Evolutionary conservation across 345 rosid species (phyloP), one percentile per base, ranked within the genome.

Genomic region (Fremontodendron californicum): DNA sequence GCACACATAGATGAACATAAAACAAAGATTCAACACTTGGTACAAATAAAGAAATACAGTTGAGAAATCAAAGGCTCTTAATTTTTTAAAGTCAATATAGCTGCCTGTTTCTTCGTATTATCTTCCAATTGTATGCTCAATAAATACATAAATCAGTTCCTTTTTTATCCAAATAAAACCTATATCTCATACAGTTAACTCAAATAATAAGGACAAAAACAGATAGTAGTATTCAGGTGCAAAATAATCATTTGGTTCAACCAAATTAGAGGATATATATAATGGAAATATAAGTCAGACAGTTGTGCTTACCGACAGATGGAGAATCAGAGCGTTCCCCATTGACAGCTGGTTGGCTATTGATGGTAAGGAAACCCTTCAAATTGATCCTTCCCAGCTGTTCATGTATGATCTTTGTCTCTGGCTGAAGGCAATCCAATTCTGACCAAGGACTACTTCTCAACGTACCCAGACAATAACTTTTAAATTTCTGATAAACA

Each of bases 371-470:
- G 90, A 90, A 92, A 77, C 98, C 98, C 75, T 88, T 89, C 87
- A 85, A 75, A 86, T 96, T 96, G 84, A 96, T 85, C 86, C 82
- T 91, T 42, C 93, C 97, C 11, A 96, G 94, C 15, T 88, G 87
- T 82, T 91, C 97, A 78, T 92, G 84, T 35, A 96, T 96, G 85
- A 96, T 89, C 80, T 85, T 94, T 65, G 99, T 96, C 90, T 93
- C 99, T 23, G 94, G 92, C 82, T 90, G 97, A 81, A 96, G 93
- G 76, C 95, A 92, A 57, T 96, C 97, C 64, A 96, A 75, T 77
- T 96, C 99, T 46, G 99, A 93, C 99, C 99, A 96, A 71, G 97
- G 99, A 79, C 93, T 92, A 74, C 90, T 92, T 82, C 85, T 92
- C 68, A 88, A 81, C 84, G 84, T 93, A 80, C 99, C 99, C 61